Evolutionary conservation across 2,329 filamentous ascomycete species (phyloP).

Genomic region (Alternaria alternata): DNA sequence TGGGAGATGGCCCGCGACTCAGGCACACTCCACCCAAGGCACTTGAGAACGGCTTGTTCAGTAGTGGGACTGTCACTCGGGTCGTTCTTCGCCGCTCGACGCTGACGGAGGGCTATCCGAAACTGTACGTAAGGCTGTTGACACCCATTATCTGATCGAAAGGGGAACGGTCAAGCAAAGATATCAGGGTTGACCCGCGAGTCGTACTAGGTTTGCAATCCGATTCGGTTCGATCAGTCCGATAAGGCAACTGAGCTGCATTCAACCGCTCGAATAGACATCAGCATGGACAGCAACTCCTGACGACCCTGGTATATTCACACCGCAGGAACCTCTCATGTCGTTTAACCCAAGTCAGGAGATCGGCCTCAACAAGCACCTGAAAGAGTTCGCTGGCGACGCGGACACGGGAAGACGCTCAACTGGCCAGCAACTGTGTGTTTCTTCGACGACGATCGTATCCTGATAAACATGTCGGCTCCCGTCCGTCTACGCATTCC

Average conservation of each 20-base stretch:
- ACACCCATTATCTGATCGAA: background rate
- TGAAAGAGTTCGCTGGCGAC: background rate
- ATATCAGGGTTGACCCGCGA: background rate
- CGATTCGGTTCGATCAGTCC: conserved; percentile 7
- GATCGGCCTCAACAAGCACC: conserved; percentile 8
- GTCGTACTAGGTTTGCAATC: background rate
- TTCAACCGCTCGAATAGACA: background rate
- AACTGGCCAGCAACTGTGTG: background rate
- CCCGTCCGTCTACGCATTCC: conserved; percentile 1
- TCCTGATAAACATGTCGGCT: background rate
- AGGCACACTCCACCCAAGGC: background rate
- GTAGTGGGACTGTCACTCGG: conserved; percentile 3
- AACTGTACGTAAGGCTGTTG: background rate
- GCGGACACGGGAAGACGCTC: background rate
- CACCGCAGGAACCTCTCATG: conserved; percentile 1
- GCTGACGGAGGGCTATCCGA: background rate
- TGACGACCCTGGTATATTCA: conserved; percentile 1
- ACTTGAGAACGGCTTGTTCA: conserved; percentile 3
- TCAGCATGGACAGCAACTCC: background rate
- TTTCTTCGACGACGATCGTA: conserved; percentile 4
- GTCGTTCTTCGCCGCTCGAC: background rate
- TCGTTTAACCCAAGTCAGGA: background rate
- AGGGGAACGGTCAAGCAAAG: background rate
- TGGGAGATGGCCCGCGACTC: conserved; percentile 3
- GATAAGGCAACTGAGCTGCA: conserved; percentile 2